These are phyloP conservation scores for Barnettozyma populi DNA, from an alignment of 805 yeast species.

Conservation along the genomic window DNA sequence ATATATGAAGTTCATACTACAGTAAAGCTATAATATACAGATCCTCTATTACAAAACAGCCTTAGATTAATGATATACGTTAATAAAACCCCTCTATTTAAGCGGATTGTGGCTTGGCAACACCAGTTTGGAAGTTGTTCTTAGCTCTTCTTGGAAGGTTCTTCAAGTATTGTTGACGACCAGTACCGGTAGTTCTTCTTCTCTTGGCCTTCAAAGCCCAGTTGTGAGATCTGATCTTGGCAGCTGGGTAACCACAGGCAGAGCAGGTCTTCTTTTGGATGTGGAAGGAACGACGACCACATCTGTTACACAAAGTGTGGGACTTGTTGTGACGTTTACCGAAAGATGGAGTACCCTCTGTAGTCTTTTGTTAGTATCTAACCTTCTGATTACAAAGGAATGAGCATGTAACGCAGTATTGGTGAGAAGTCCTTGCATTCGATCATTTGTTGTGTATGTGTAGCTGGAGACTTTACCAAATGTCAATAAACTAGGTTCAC, in stretches of 20 bases:
- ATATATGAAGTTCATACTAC: neutral
- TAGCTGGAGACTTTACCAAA: too few species aligned
- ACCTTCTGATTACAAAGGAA: neutral
- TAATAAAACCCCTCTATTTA: slow-evolving; percentile 9
- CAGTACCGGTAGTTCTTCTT: slow-evolving; percentile 99
- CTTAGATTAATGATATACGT: slow-evolving; percentile 10
- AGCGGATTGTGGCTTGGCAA: slow-evolving; percentile 60
- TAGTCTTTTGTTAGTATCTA: slow-evolving; percentile 31
- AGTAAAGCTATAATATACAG: neutral
- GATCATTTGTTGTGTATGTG: too few species aligned
- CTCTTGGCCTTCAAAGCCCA: slow-evolving; percentile 99
- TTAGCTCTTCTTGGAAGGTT: slow-evolving; percentile 96
- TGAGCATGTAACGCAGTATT: neutral
- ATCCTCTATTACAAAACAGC: slow-evolving; percentile 1
- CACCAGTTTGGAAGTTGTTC: slow-evolving; percentile 96
- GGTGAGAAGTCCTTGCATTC: neutral
- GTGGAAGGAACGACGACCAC: slow-evolving; percentile 99
- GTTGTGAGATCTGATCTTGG: slow-evolving; percentile 97
- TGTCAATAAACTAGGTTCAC: too few species aligned
- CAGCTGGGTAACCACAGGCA: slow-evolving; percentile 99
- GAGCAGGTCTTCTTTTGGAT: slow-evolving; percentile 98
- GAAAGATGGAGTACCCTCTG: slow-evolving; percentile 99
- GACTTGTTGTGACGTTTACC: slow-evolving; percentile 99
- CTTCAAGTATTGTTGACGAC: slow-evolving; percentile 98
- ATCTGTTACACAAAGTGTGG: slow-evolving; percentile 98